Evolutionary conservation across 1,284 basidiomycete species (phyloP).

Genomic region (Rhodotorula sp.): DNA sequence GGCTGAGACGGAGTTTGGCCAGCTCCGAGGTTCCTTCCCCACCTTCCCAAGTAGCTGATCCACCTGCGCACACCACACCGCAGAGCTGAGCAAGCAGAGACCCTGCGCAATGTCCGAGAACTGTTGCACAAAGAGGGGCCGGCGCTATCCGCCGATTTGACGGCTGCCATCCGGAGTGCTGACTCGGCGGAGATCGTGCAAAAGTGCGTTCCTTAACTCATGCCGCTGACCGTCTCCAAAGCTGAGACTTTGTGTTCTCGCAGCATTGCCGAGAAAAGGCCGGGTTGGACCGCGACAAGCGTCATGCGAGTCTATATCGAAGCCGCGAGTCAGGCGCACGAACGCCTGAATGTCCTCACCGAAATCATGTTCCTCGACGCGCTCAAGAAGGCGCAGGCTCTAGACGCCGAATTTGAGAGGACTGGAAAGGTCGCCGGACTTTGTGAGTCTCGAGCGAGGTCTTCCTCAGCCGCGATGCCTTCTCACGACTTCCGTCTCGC

Average conservation of each 20-base stretch:
- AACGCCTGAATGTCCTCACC: slow-evolving; percentile 69
- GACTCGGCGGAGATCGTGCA: slow-evolving; percentile 10
- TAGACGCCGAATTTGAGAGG: slow-evolving; percentile 64
- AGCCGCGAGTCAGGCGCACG: slow-evolving; percentile 64
- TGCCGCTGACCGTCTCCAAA: background rate
- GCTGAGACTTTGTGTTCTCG: background rate
- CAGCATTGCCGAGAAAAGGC: slow-evolving; percentile 11
- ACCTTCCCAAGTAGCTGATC: background rate
- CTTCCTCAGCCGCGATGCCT: background rate
- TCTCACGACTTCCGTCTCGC: background rate
- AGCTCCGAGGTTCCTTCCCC: background rate
- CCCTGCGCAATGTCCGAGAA: slow-evolving; percentile 1
- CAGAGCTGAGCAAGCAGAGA: slow-evolving; percentile 17
- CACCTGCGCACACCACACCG: background rate
- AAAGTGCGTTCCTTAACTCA: background rate
- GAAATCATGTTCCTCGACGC: slow-evolving; percentile 73
- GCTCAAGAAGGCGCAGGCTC: slow-evolving; percentile 58
- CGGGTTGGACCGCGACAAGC: slow-evolving; percentile 68
- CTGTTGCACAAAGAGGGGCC: background rate
- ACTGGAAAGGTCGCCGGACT: slow-evolving; percentile 67
- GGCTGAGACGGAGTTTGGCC: background rate
- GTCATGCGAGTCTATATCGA: slow-evolving; percentile 72
- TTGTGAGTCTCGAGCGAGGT: slow-evolving; percentile 1
- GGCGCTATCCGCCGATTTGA: background rate
- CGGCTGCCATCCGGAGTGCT: slow-evolving; percentile 13